Evolutionary conservation across 1,284 basidiomycete genomes (phyloP).

Genomic region (Malassezia psittaci): DNA sequence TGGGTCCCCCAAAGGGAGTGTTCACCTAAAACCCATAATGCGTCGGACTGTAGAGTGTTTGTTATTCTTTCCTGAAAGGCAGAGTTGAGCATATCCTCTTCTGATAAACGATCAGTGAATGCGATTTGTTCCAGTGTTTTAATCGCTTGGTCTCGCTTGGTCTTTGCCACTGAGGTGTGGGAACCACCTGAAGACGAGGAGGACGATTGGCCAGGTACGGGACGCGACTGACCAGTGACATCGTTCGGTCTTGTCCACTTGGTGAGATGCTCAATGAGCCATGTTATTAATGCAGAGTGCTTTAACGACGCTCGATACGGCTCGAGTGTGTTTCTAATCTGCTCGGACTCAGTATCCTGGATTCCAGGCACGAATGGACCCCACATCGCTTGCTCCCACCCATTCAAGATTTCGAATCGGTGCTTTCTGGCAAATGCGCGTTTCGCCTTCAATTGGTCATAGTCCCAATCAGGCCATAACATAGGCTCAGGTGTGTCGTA

Average conservation of each 20-base stretch:
- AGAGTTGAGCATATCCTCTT: constrained; percentile 5
- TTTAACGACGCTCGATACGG: neutral
- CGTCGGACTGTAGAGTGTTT: constrained; percentile 21
- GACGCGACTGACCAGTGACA: too few species aligned
- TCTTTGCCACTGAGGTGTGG: neutral
- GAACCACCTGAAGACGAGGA: too few species aligned
- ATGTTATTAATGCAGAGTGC: too few species aligned
- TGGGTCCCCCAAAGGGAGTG: constrained; percentile 45
- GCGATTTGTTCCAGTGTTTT: constrained; percentile 24
- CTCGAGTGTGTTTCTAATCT: neutral
- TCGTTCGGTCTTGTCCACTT: too few species aligned
- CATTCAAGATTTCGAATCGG: neutral
- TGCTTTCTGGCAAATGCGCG: neutral
- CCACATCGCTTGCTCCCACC: constrained; percentile 20
- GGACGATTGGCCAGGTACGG: too few species aligned
- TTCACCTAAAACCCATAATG: constrained; percentile 41
- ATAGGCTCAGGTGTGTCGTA: constrained; percentile 5
- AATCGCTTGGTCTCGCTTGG: constrained; percentile 18
- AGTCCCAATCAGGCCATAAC: constrained; percentile 18
- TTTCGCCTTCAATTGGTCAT: constrained; percentile 7
- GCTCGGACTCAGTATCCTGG: neutral
- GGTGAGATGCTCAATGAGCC: too few species aligned
- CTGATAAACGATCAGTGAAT: constrained; percentile 15
- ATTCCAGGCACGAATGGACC: constrained; percentile 11
- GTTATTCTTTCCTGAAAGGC: neutral